These are phyloP conservation scores for Odonthalia washingtoniensis DNA, from an alignment of 31 red algal species.

Conservation along the genomic window DNA sequence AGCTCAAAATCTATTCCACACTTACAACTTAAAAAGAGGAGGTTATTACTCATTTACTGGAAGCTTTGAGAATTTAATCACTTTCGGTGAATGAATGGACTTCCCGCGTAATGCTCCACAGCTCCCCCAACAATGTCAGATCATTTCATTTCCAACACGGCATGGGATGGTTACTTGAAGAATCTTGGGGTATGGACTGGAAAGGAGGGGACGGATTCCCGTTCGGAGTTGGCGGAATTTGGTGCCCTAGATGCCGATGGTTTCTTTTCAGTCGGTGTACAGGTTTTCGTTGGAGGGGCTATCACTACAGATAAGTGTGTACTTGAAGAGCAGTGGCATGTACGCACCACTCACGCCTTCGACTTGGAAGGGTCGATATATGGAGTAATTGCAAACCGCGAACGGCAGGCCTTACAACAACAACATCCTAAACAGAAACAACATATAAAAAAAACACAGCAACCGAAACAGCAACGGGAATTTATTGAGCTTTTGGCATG, in stretches of 20 bases:
- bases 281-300: conserved; percentile 53
- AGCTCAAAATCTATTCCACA: no score
- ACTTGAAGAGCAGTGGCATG: conserved; percentile 47
- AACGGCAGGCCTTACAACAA: conserved; percentile 21
- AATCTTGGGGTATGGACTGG: conserved; percentile 71
- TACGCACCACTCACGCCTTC: conserved; percentile 73
- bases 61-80: no score
- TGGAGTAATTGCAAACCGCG: conserved; percentile 68
- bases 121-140: not conserved
- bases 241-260: conserved; percentile 71
- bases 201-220: conserved; percentile 71
- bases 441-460: conserved; percentile 8
- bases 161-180: conserved; percentile 73
- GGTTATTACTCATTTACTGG: no score
- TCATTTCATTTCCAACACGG: not conserved
- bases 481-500: conserved; percentile 75
- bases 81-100: conserved; percentile 10
- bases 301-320: conserved; percentile 71
- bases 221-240: conserved; percentile 64
- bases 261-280: conserved; percentile 66
- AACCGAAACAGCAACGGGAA: conserved; percentile 6
- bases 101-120: not conserved
- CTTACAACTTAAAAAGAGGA: no score
- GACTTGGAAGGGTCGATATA: conserved; percentile 81
- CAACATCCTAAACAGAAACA: no score